A percentile compares a stretch with the other conserved stretches of the same genome.
phyloP scores from a whole-genome alignment of 2,329 filamentous ascomycete species.

The Ilyonectria mors-panacis region DNA sequence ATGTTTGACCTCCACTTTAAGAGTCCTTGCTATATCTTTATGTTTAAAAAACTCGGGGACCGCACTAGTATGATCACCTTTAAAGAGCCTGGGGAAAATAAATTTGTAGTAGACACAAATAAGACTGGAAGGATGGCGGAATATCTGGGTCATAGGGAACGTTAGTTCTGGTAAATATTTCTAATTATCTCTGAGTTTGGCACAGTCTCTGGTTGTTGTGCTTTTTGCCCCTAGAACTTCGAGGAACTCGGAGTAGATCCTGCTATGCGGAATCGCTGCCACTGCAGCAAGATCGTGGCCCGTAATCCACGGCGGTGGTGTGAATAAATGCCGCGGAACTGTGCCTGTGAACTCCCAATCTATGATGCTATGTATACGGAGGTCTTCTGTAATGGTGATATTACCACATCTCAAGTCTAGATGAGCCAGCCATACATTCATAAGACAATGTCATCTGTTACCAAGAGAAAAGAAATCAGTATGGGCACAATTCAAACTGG shows the following conservation, averaged over 20 bases:
- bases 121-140: slow-evolving; percentile 29
- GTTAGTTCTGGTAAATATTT: slow-evolving; percentile 7
- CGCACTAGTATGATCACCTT: background rate
- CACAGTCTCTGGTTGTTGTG: slow-evolving; percentile 14
- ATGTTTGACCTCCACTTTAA: slow-evolving; percentile 11
- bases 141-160: slow-evolving; percentile 27
- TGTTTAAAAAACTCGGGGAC: slow-evolving; percentile 8
- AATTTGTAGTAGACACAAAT: slow-evolving; percentile 29
- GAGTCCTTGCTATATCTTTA: background rate
- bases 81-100: slow-evolving; percentile 21
- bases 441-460: too few species aligned
- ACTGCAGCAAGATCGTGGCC: slow-evolving; percentile 22
- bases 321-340: slow-evolving; percentile 33
- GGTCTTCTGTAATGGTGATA: slow-evolving; percentile 43
- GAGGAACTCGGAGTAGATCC: slow-evolving; percentile 20
- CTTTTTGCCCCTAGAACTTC: slow-evolving; percentile 12
- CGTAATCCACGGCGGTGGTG: slow-evolving; percentile 38
- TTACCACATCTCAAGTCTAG: slow-evolving; percentile 40
- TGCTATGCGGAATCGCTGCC: background rate
- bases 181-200: slow-evolving; percentile 22
- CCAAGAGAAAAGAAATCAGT: too few species aligned
- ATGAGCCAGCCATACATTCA: too few species aligned
- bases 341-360: slow-evolving; percentile 46
- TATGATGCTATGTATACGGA: slow-evolving; percentile 43
- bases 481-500: too few species aligned